These are phyloP conservation scores for Saccharomycopsis hybrid DNA, from an alignment of 1,139 yeast species.

Conservation along the genomic window DNA sequence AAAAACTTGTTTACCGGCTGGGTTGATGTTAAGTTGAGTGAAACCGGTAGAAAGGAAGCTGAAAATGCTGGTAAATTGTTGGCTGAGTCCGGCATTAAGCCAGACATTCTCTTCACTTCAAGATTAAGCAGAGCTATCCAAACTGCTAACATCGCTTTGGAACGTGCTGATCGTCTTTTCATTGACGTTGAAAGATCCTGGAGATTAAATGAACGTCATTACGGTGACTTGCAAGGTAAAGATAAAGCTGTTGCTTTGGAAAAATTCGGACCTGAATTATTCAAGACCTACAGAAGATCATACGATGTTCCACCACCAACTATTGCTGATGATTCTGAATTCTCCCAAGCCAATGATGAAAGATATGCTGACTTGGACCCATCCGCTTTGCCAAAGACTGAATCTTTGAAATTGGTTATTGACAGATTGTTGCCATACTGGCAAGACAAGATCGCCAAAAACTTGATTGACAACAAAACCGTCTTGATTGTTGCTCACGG, in stretches of 20 bases:
- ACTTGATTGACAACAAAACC: conserved; percentile 79
- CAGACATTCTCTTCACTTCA: conserved; percentile 89
- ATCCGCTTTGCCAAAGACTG: conserved; percentile 84
- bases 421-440: conserved; percentile 98
- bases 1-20: conserved; percentile 98
- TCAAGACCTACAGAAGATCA: conserved; percentile 97
- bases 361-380: conserved; percentile 84
- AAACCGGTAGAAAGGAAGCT: conserved; percentile 84
- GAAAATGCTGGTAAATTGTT: conserved; percentile 88
- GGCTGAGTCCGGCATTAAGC: conserved; percentile 78
- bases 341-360: conserved; percentile 77
- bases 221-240: conserved; percentile 98
- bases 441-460: conserved; percentile 88
- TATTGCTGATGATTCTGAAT: conserved; percentile 71
- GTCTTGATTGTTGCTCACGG: conserved; percentile 97
- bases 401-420: conserved; percentile 89
- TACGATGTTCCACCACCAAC: conserved; percentile 95
- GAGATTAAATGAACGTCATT: conserved; percentile 99
- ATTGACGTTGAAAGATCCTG: conserved; percentile 92
- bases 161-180: conserved; percentile 82
- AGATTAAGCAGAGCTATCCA: conserved; percentile 93
- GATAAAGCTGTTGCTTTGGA: conserved; percentile 93
- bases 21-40: conserved; percentile 91
- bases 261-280: conserved; percentile 83
- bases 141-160: conserved; percentile 94